Conservation (phyloP, 164 flowering plant species). For the Protea cynaroides region DNA sequence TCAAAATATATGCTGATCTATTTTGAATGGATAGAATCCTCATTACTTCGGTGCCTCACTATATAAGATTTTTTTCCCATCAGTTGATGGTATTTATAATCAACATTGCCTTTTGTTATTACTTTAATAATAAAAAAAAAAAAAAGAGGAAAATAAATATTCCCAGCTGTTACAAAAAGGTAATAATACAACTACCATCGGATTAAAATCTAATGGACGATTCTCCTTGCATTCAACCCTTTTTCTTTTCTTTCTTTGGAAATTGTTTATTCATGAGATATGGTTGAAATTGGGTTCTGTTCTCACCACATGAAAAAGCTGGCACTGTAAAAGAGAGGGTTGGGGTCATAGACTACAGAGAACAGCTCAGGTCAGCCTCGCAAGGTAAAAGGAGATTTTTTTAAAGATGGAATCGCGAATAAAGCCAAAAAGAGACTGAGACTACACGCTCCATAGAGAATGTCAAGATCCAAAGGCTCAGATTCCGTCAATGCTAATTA, state of each 20-base stretch:
- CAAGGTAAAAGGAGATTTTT: conserved; percentile 4
- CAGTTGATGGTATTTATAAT: too few species aligned
- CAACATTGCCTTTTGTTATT: too few species aligned
- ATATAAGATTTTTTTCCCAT: too few species aligned
- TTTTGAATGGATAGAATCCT: too few species aligned
- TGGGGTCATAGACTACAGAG: neutral
- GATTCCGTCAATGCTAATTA: conserved; percentile 7
- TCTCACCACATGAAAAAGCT: conserved; percentile 6
- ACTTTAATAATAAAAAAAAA: too few species aligned
- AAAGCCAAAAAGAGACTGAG: conserved; percentile 13
- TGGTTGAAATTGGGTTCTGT: neutral
- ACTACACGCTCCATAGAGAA: conserved; percentile 5
- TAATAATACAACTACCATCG: neutral
- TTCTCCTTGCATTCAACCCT: too few species aligned
- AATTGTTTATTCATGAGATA: neutral
- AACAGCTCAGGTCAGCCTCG: conserved; percentile 31
- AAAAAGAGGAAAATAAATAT: neutral
- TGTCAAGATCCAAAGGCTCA: conserved; percentile 24
- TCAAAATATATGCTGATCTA: too few species aligned
- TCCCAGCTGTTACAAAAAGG: neutral
- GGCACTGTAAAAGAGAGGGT: conserved; percentile 5
- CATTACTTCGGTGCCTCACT: too few species aligned
- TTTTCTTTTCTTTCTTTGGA: neutral
- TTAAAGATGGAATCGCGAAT: conserved; percentile 13
- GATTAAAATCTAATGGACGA: neutral